Conservation (phyloP, 176 grass and related monocot genomes). For the barley (Hordeum vulgare) region DNA sequence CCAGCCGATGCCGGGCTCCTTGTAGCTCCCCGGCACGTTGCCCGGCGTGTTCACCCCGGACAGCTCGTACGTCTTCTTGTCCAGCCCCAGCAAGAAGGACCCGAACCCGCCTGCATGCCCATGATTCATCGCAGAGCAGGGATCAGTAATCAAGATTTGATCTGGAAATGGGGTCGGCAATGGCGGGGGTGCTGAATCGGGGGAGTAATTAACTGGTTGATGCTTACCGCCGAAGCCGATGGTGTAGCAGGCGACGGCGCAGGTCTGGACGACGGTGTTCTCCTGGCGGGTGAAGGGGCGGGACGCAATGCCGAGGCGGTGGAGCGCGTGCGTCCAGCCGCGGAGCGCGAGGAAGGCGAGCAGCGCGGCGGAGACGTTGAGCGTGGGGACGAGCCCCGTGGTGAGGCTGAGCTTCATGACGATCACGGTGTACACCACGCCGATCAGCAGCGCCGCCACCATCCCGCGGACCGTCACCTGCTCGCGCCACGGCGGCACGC, state of each 20-base stretch:
- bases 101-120: constrained; percentile 70
- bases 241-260: constrained; percentile 90
- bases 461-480: constrained; percentile 74
- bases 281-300: constrained; percentile 93
- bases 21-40: constrained; percentile 76
- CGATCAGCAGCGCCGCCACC: constrained; percentile 56
- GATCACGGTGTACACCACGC: constrained; percentile 84
- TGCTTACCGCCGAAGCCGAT: constrained; percentile 63
- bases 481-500: constrained; percentile 71
- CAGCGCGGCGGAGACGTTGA: constrained; percentile 93
- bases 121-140: background rate
- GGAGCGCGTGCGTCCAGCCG: constrained; percentile 63
- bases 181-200: background rate
- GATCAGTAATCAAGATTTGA: background rate
- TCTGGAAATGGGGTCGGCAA: background rate
- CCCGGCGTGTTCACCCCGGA: constrained; percentile 69
- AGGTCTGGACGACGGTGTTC: constrained; percentile 96
- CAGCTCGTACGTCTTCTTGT: constrained; percentile 92
- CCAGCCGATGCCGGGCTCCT: constrained; percentile 90
- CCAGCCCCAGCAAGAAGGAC: constrained; percentile 74
- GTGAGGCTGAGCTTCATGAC: constrained; percentile 93
- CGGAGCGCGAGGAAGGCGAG: constrained; percentile 86
- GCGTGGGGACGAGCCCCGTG: constrained; percentile 75
- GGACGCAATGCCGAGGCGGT: constrained; percentile 53
- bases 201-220: background rate